These are phyloP conservation scores for Medicago truncatula DNA, from an alignment of 306 rosid species.

Conservation along the genomic window MtrunA17r5.0-ANR NC_053048.1:50939501-50940000, in stretches of 20 bases:
- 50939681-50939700: background rate
- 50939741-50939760: conserved; percentile 24
- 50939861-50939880: conserved; percentile 1
- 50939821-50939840: conserved; percentile 17
- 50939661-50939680: background rate
- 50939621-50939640: too few relatives aligned
- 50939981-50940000: background rate
- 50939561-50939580: too few relatives aligned
- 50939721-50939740: conserved; percentile 26
- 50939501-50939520: too few relatives aligned
- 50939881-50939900: conserved; percentile 5
- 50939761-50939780: conserved; percentile 11
- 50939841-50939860: conserved; percentile 26
- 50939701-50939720: background rate
- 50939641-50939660: background rate
- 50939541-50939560: too few relatives aligned
- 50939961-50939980: background rate
- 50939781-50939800: conserved; percentile 19
- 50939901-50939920: background rate
- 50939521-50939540: too few relatives aligned
- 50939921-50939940: conserved; percentile 2
- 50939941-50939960: conserved; percentile 13
- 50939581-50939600: too few relatives aligned
- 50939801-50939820: conserved; percentile 12
- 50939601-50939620: too few relatives aligned